Evolutionary conservation across 2,329 filamentous ascomycete species (phyloP).

Genomic region (Alternaria longipes): DNA sequence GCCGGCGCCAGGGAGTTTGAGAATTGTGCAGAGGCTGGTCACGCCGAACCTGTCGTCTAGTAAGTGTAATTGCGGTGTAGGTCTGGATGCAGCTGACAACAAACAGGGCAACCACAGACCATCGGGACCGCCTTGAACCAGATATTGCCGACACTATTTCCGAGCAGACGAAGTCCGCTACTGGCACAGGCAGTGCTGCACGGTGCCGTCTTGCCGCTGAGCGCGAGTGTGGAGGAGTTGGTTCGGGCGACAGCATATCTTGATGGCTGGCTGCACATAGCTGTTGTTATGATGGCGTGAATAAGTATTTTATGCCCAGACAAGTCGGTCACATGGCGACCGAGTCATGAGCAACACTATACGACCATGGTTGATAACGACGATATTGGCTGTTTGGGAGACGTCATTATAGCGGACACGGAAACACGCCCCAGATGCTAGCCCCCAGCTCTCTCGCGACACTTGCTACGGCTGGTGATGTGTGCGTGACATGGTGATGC

Average conservation of each 20-base stretch:
- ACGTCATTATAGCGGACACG: neutral
- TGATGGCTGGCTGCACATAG: constrained; percentile 90
- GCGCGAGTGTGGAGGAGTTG: constrained; percentile 81
- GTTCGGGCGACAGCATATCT: constrained; percentile 85
- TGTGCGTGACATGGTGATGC: constrained; percentile 1
- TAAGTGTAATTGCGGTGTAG: constrained; percentile 27
- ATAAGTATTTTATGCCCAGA: constrained; percentile 9
- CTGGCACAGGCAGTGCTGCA: constrained; percentile 87
- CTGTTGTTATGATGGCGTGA: constrained; percentile 74
- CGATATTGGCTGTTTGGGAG: constrained; percentile 9
- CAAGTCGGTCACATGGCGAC: neutral
- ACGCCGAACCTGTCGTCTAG: constrained; percentile 58
- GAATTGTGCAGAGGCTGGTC: constrained; percentile 76
- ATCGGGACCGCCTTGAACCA: constrained; percentile 80
- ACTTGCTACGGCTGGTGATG: neutral
- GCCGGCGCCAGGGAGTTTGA: constrained; percentile 52
- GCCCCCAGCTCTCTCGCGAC: neutral
- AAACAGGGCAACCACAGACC: constrained; percentile 66
- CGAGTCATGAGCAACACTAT: constrained; percentile 19
- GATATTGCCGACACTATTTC: constrained; percentile 83
- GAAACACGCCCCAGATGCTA: neutral
- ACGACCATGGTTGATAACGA: constrained; percentile 3
- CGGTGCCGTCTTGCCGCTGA: constrained; percentile 82
- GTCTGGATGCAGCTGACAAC: constrained; percentile 22
- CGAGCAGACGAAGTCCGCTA: constrained; percentile 82